Evolutionary conservation across 805 yeast genomes (phyloP), one percentile per base, ranked within the genome.

Genomic region (Metschnikowia dekortorum): DNA sequence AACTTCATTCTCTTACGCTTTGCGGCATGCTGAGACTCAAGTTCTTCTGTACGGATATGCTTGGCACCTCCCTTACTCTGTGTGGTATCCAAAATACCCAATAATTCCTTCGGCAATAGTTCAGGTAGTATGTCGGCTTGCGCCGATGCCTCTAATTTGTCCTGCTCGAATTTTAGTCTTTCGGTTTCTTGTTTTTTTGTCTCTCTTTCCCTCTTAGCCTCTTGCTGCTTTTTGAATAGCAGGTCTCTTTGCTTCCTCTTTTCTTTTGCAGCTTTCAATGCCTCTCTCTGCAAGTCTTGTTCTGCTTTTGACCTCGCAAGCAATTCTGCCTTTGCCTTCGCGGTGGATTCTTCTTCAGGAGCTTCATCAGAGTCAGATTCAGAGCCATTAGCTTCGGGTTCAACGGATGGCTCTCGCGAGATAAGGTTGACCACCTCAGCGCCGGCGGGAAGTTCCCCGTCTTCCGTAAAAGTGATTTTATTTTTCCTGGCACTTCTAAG

Each of bases 321-420:
- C 41, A 63, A 51, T 2, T 58, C 61, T 39, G 63, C 50, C 46
- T 64, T 70, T 33, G 70, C 56, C 36, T 56, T 54, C 7, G 61
- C 49, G 6, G 68, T 67, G 8, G 74, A 67, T 50, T 73, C 77
- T 54, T 73, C 78, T 58, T 73, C 78, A 13, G 78, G 78, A 1
- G 77, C 78, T 8, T 69, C 75, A 54, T 72, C 56, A 2, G 59
- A 56, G 9, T 59, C 70, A 8, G 58, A 52, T 18, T 54, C 69
- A 16, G 52, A 51, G 10, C 56, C 67, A 3, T 49, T 43, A 18
- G 53, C 57, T 16, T 50, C 59, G 2, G 64, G 53, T 34, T 51
- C 57, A 10, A 32, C 44, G 10, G 56, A 46, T 3, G 54, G 30
- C 22, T 52, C 58, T 53, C 47, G 54, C 48, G 51, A 52, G 40